Conservation (phyloP, 176 grass and related monocot species). For the Oryza meyeriana region DNA sequence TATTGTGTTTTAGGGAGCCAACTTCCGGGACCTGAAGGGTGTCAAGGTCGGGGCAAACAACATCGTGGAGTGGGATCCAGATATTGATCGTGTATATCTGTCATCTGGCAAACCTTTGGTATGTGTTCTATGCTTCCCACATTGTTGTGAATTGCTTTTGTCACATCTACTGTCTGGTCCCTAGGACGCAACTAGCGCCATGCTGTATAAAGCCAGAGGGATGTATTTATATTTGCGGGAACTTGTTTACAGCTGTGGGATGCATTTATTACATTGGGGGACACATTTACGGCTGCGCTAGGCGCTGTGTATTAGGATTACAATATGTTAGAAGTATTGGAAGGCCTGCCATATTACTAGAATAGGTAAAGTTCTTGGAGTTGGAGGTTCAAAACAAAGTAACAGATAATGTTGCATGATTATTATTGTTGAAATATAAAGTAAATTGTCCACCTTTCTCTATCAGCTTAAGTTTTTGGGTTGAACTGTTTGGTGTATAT, state of each 20-base stretch:
- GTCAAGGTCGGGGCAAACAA: conserved; percentile 72
- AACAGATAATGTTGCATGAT: not conserved
- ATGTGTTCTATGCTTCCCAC: not conserved
- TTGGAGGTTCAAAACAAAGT: not conserved
- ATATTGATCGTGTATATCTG: conserved; percentile 37
- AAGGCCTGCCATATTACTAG: not conserved
- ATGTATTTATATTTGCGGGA: too few species aligned
- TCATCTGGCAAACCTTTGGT: conserved; percentile 82
- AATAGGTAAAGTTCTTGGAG: too few species aligned
- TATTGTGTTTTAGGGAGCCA: conserved; percentile 57
- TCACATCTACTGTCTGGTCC: not conserved
- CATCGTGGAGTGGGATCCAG: conserved; percentile 46
- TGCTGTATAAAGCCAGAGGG: too few species aligned
- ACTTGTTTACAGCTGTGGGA: too few species aligned
- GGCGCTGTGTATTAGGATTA: not conserved
- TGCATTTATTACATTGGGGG: too few species aligned
- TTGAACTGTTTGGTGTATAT: too few species aligned
- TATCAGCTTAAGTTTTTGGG: too few species aligned
- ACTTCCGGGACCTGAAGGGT: conserved; percentile 72
- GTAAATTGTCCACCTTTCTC: too few species aligned
- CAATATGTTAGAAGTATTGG: not conserved
- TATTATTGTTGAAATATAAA: too few species aligned
- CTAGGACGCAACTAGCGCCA: too few species aligned
- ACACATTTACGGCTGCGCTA: too few species aligned
- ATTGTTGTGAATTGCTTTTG: not conserved